A percentile compares a stretch with the other conserved stretches of the same genome.
Conservation (phyloP, 2,329 filamentous ascomycete genomes). For the Fusarium dimerum region DNA sequence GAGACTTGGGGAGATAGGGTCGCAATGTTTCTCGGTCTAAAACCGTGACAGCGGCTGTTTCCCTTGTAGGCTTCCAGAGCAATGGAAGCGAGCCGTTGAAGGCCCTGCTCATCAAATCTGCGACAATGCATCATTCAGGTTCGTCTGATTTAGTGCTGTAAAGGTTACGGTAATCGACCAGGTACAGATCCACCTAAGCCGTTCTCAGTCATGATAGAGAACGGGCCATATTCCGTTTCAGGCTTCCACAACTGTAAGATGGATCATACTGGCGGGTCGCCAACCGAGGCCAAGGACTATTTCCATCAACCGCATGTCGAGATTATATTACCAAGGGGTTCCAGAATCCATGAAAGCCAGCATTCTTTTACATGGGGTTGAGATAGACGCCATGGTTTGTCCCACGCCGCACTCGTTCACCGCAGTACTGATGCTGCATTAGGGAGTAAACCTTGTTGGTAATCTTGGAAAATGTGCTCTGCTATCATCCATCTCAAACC, state of each 20-base stretch:
- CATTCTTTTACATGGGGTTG: background rate
- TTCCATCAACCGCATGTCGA: background rate
- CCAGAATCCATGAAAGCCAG: background rate
- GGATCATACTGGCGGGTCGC: background rate
- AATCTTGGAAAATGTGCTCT: constrained; percentile 7
- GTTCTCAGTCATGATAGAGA: background rate
- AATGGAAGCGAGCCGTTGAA: constrained; percentile 17
- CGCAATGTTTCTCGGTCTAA: constrained; percentile 16
- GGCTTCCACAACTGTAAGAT: background rate
- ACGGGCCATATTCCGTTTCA: background rate
- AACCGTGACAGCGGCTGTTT: constrained; percentile 16
- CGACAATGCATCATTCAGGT: constrained; percentile 11
- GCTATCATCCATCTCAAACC: background rate
- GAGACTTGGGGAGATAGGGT: background rate
- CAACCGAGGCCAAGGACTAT: background rate
- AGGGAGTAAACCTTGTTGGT: constrained; percentile 2
- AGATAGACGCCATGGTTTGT: background rate
- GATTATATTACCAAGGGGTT: background rate
- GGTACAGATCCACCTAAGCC: background rate
- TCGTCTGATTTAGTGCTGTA: constrained; percentile 6
- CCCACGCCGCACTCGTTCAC: background rate
- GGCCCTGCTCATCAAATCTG: constrained; percentile 26
- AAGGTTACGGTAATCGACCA: constrained; percentile 10
- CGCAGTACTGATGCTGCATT: no score
- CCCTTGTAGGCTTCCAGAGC: constrained; percentile 13